These are phyloP conservation scores for Trypanosoma scelopori DNA, from an alignment of 208 protist genomes.

Conservation along the genomic window DNA sequence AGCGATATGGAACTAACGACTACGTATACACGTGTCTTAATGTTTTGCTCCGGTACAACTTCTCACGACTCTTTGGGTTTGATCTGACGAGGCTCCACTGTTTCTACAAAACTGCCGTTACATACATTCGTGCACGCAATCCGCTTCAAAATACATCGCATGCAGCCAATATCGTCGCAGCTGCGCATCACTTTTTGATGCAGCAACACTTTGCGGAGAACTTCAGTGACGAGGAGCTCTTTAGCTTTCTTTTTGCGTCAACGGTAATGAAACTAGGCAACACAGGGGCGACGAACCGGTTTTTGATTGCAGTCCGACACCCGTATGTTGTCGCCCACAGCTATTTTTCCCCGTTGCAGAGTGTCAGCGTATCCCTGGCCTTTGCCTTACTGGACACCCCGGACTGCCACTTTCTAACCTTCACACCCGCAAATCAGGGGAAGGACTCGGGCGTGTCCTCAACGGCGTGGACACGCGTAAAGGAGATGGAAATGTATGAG, in stretches of 20 bases:
- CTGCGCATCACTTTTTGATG: slow-evolving; percentile 57
- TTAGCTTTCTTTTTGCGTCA: slow-evolving; percentile 55
- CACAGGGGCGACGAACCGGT: slow-evolving; percentile 71
- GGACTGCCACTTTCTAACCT: slow-evolving; percentile 50
- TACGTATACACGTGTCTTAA: slow-evolving; percentile 60
- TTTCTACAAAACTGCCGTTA: slow-evolving; percentile 43
- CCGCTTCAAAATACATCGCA: slow-evolving; percentile 77
- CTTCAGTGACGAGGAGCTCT: slow-evolving; percentile 47
- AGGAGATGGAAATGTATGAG: slow-evolving; percentile 44
- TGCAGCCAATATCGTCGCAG: slow-evolving; percentile 68
- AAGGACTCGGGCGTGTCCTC: not conserved
- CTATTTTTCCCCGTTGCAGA: slow-evolving; percentile 61
- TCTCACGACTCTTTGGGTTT: slow-evolving; percentile 55
- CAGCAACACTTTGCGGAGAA: slow-evolving; percentile 38
- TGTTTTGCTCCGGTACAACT: slow-evolving; percentile 62
- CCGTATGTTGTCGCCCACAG: slow-evolving; percentile 51
- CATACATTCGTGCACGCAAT: slow-evolving; percentile 55
- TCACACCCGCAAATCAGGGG: not conserved
- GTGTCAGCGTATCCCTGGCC: slow-evolving; percentile 42
- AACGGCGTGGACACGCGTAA: slow-evolving; percentile 41
- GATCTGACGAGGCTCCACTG: slow-evolving; percentile 35
- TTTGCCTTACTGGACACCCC: slow-evolving; percentile 48
- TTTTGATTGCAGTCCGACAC: slow-evolving; percentile 59
- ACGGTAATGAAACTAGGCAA: slow-evolving; percentile 58
- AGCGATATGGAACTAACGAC: slow-evolving; percentile 19